Evolutionary conservation across 805 yeast species (phyloP), one percentile per base, ranked within the genome.

Genomic region (Teunomyces funiuensis): DNA sequence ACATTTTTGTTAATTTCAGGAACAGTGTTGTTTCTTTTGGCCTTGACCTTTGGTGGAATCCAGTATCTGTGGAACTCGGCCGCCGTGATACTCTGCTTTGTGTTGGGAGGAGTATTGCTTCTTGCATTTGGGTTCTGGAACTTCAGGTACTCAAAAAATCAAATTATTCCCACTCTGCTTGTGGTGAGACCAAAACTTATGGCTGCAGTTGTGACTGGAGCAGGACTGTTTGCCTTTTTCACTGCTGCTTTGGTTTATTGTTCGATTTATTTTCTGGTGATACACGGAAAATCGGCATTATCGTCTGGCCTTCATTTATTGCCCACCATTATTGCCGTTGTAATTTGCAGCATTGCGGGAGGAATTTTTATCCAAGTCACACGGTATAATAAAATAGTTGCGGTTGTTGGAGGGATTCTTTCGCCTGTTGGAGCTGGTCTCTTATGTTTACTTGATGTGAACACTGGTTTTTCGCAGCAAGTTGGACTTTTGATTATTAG

Each of bases 261-360:
- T 15, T 60, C 76, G 3, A 58, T 68, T n/a, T 77, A 76, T 52
- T 79, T 75, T 56, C 82, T 79, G 53, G 72, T 71, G 18, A 61
- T 77, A 7, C 61, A 58, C 36, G 70, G 61, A 8, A 58, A 63
- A 30, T 63, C 61, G 38, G 66, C 79, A 4, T 60, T 73, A 58
- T 57, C 58, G 15, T 63, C 80, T 2, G 82, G 82, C 28, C 53
- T 74, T 23, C 61, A 70, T 18, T 51, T 71, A 28, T 53, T 77
- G 18, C 77, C 82, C 1, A 36, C 60, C 19, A 63, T 76, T 36
- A 54, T 74, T 18, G 50, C 74, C 9, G 64, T 69, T 20, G 72
- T 61, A 36, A 43, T 64, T 1, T 50, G 63, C 6, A 61, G 80
- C 8, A 53, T 67, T 10, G 3, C 51, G 3, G 44, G 65, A 0